These are phyloP conservation scores for Diaporthe sp. DNA, from an alignment of 2,329 filamentous ascomycete species.

Conservation along the genomic window DNA sequence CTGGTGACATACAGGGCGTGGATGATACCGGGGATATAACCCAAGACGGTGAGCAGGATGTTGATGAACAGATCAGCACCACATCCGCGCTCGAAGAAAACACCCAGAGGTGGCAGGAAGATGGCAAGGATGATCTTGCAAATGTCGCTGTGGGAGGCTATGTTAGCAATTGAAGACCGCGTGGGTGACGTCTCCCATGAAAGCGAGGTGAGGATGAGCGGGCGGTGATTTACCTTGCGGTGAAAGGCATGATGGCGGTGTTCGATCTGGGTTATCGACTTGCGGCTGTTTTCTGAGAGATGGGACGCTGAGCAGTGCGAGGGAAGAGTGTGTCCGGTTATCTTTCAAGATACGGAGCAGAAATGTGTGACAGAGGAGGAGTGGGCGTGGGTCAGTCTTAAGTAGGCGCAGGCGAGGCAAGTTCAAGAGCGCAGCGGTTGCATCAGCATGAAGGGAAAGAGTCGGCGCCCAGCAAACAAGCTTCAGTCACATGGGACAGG, in stretches of 20 bases:
- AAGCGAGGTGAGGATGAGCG: neutral
- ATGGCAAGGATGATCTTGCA: conserved; percentile 85
- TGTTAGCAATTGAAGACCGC: neutral
- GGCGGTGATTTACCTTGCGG: conserved; percentile 59
- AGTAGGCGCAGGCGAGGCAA: conserved; percentile 22
- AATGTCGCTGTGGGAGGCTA: conserved; percentile 55
- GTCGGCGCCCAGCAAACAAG: conserved; percentile 28
- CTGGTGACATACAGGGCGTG: conserved; percentile 75
- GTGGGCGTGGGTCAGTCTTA: conserved; percentile 31
- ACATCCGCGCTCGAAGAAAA: conserved; percentile 94
- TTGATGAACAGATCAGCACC: conserved; percentile 90
- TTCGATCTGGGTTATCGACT: conserved; percentile 23
- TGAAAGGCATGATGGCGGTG: conserved; percentile 65
- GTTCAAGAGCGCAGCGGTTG: conserved; percentile 22
- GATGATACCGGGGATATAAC: conserved; percentile 83
- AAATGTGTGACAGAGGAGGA: neutral
- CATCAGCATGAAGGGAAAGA: conserved; percentile 29
- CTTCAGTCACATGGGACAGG: conserved; percentile 26
- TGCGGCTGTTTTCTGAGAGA: neutral
- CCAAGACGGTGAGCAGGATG: conserved; percentile 84
- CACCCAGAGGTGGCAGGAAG: conserved; percentile 88
- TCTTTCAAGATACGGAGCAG: conserved; percentile 8
- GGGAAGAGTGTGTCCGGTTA: neutral
- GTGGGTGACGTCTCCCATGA: neutral
- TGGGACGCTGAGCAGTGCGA: neutral